phyloP scores from a whole-genome alignment of 257 asterid species.

The Solanum dulcamara region DNA sequence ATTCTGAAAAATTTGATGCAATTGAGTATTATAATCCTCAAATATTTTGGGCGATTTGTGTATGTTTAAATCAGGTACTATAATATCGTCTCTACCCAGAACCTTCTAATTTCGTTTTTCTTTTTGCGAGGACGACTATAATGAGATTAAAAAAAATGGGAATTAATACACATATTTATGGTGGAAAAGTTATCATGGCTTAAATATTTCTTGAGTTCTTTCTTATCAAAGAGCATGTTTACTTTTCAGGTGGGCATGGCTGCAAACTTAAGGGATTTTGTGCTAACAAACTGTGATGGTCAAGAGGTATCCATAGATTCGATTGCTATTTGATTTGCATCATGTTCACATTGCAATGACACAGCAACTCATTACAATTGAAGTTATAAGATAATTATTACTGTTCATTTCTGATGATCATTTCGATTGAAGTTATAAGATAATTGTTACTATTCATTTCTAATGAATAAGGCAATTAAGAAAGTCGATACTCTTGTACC shows the following conservation, averaged over 20 bases:
- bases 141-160: too few species aligned
- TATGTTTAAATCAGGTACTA: too few species aligned
- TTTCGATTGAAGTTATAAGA: not conserved
- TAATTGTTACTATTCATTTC: not conserved
- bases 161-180: too few species aligned
- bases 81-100: too few species aligned
- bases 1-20: too few species aligned
- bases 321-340: not conserved
- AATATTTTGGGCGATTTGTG: too few species aligned
- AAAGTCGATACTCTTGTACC: not conserved
- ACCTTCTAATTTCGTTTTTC: too few species aligned
- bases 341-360: not conserved
- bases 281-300: constrained; percentile 55
- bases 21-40: too few species aligned
- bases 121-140: too few species aligned
- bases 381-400: not conserved
- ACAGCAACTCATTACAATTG: not conserved
- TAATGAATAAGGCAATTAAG: not conserved
- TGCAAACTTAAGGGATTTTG: constrained; percentile 67
- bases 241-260: constrained; percentile 70
- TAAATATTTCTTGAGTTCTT: not conserved
- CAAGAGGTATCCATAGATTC: constrained; percentile 44
- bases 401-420: not conserved
- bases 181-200: too few species aligned
- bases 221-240: constrained; percentile 2